Conservation (phyloP, 495 filamentous ascomycete species). For the Talaromyces trachyspermus region DNA sequence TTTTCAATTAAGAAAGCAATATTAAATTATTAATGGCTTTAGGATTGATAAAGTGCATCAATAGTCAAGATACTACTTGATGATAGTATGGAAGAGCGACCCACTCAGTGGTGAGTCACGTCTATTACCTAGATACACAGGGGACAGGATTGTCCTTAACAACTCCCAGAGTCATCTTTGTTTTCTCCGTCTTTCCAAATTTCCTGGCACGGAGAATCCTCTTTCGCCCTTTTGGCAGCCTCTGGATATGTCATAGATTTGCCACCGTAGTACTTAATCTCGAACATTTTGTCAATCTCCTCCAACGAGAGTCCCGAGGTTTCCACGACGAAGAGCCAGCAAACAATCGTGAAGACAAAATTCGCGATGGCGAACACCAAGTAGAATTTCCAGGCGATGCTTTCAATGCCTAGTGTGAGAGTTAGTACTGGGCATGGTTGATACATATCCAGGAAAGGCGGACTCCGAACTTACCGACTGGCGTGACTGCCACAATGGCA, state of each 20-base stretch:
- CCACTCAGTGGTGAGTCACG: too few species aligned
- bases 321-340: conserved; percentile 27
- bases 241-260: conserved; percentile 8
- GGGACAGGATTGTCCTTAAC: not conserved
- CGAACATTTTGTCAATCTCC: conserved; percentile 26
- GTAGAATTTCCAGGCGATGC: conserved; percentile 26
- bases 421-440: not conserved
- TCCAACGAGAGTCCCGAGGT: conserved; percentile 24
- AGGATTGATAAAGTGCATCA: not conserved
- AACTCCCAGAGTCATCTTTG: not conserved
- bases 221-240: conserved; percentile 6
- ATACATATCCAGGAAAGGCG: not conserved
- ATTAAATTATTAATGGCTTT: not conserved
- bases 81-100: too few species aligned
- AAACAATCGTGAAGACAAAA: conserved; percentile 19
- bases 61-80: not conserved
- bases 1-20: not conserved
- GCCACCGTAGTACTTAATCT: conserved; percentile 9
- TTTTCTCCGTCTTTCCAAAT: not conserved
- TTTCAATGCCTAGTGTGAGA: conserved; percentile 12
- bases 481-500: conserved; percentile 29
- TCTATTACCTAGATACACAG: not conserved
- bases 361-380: conserved; percentile 28
- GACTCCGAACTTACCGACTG: conserved; percentile 9
- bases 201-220: not conserved